These are phyloP conservation scores for Ustilago bromivora DNA, from an alignment of 1,284 basidiomycete species.

Conservation along the genomic window DNA sequence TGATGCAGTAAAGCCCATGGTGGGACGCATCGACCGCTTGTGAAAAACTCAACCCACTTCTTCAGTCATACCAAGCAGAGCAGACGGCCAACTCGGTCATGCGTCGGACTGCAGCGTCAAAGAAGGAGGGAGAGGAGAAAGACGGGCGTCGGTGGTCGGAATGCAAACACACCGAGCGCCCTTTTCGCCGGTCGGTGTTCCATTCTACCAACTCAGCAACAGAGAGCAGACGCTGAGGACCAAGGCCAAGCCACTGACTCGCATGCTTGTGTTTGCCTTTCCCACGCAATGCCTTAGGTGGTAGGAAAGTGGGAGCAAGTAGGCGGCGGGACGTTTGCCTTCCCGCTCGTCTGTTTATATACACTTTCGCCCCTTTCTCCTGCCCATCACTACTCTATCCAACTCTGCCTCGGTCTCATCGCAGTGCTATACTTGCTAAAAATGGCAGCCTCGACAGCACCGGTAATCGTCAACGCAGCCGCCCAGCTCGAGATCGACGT, in stretches of 20 bases:
- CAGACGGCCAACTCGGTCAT: background rate
- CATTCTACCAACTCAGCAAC: background rate
- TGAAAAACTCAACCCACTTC: background rate
- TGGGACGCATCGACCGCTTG: background rate
- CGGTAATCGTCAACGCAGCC: slow-evolving; percentile 35
- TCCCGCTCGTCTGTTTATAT: background rate
- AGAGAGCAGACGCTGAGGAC: too few species aligned
- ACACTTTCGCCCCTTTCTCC: background rate
- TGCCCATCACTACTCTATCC: background rate
- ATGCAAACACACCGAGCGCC: background rate
- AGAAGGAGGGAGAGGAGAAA: background rate
- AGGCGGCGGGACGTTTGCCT: background rate
- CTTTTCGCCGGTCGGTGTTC: background rate
- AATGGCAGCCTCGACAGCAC: slow-evolving; percentile 36
- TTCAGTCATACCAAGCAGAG: background rate
- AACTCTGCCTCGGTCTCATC: background rate
- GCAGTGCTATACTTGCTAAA: background rate
- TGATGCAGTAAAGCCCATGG: background rate
- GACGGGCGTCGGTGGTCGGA: slow-evolving; percentile 1
- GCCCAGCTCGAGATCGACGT: slow-evolving; percentile 47
- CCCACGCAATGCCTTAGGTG: background rate
- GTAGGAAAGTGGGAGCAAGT: background rate
- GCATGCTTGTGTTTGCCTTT: background rate
- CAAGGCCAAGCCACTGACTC: background rate
- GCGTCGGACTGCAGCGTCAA: background rate